Conservation (phyloP, 441 rosid species). For the Daphne laureola region DNA sequence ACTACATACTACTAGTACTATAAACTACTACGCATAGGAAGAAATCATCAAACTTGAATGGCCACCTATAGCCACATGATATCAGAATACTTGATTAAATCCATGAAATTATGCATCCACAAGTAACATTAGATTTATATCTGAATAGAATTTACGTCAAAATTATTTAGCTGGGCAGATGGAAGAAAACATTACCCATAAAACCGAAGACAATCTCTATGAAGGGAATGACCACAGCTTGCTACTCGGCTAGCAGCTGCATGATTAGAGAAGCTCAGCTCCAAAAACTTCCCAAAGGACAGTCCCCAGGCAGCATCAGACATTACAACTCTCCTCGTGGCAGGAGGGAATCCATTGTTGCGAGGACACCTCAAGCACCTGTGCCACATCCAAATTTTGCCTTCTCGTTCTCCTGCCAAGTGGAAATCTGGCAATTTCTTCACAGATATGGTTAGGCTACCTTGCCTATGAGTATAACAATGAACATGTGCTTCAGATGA, state of each 20-base stretch:
- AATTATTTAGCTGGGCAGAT: too few relatives aligned
- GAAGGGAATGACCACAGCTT: slow-evolving; percentile 81
- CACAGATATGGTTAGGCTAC: slow-evolving; percentile 73
- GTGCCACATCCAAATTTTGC: slow-evolving; percentile 92
- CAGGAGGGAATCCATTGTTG: slow-evolving; percentile 61
- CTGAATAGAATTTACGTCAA: too few relatives aligned
- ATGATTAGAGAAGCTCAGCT: slow-evolving; percentile 79
- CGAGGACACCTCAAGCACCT: slow-evolving; percentile 75
- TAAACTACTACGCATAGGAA: too few relatives aligned
- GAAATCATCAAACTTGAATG: too few relatives aligned
- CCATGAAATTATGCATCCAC: too few relatives aligned
- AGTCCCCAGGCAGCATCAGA: slow-evolving; percentile 86
- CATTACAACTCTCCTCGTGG: slow-evolving; percentile 71
- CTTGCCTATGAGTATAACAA: slow-evolving; percentile 75
- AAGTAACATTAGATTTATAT: too few relatives aligned
- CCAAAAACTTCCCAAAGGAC: slow-evolving; percentile 78
- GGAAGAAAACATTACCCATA: slow-evolving; percentile 51
- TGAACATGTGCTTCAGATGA: slow-evolving; percentile 79
- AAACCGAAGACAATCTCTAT: slow-evolving; percentile 81
- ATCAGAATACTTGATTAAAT: too few relatives aligned
- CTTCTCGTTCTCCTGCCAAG: slow-evolving; percentile 66
- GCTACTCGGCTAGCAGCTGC: slow-evolving; percentile 88
- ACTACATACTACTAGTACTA: too few relatives aligned
- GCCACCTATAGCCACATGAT: too few relatives aligned
- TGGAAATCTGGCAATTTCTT: slow-evolving; percentile 43